phyloP scores from a whole-genome alignment of 2,329 filamentous ascomycete species.

The Rutstroemia sydowiana region DNA sequence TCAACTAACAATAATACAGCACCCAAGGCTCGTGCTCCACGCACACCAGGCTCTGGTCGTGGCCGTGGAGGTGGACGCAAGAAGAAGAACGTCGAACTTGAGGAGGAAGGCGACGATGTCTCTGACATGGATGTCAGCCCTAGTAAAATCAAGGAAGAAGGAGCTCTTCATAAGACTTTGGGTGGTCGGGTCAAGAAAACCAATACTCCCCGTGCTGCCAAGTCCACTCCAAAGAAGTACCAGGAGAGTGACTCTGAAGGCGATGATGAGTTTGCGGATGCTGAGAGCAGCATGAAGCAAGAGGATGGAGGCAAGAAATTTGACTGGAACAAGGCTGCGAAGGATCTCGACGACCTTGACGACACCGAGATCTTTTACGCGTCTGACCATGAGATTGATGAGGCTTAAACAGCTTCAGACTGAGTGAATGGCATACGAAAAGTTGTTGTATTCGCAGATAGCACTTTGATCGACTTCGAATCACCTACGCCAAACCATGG shows the following conservation, averaged over 20 bases:
- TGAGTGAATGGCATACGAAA: too few relatives aligned
- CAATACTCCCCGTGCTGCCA: neutral
- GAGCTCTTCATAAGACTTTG: constrained; percentile 18
- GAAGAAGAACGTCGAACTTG: constrained; percentile 4
- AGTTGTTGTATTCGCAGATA: too few relatives aligned
- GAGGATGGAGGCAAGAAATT: neutral
- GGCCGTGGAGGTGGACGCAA: neutral
- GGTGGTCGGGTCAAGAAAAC: constrained; percentile 19
- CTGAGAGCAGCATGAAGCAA: neutral
- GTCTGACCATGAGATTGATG: neutral
- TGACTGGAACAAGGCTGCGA: neutral
- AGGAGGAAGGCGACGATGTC: constrained; percentile 15
- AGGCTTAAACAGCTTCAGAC: too few relatives aligned
- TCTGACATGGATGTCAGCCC: constrained; percentile 1
- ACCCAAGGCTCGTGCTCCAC: constrained; percentile 1
- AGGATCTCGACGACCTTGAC: neutral
- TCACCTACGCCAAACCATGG: too few relatives aligned
- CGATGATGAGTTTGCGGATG: constrained; percentile 10
- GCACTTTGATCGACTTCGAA: too few relatives aligned
- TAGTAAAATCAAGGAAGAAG: constrained; percentile 17
- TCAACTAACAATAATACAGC: constrained; percentile 13
- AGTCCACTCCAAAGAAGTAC: neutral
- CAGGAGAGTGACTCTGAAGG: constrained; percentile 2
- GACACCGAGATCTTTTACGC: neutral
- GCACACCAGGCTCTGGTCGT: neutral